Conservation (phyloP, 179 eudicot genomes). For the Gypsophila paniculata region DNA sequence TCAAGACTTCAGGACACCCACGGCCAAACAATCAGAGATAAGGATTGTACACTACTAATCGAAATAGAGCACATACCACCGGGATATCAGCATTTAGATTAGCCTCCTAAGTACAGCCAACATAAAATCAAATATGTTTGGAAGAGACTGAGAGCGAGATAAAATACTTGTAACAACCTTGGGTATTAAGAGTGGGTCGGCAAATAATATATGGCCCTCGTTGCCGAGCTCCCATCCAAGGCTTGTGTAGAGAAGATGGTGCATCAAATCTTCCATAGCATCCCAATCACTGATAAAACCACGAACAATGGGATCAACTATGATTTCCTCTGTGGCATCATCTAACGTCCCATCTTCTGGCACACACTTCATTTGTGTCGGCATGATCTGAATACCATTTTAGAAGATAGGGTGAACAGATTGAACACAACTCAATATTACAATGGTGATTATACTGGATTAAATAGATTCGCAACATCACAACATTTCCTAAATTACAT, state of each 20-base stretch:
- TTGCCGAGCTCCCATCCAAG: constrained; percentile 98
- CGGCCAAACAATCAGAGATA: not conserved
- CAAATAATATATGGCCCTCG: constrained; percentile 91
- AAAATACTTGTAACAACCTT: constrained; percentile 47
- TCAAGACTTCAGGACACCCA: not conserved
- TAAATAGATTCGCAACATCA: not conserved
- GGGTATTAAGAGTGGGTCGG: constrained; percentile 90
- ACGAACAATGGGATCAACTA: constrained; percentile 78
- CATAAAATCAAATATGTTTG: not conserved
- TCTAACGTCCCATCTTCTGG: constrained; percentile 54
- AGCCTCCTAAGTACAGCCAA: not conserved
- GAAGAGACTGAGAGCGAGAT: not conserved
- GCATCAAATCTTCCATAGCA: constrained; percentile 93
- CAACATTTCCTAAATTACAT: not conserved
- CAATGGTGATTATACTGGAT: not conserved
- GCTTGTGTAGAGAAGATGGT: constrained; percentile 65
- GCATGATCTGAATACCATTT: constrained; percentile 56
- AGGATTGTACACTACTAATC: not conserved
- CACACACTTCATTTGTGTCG: constrained; percentile 85
- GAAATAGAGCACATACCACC: not conserved
- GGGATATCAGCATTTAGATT: not conserved
- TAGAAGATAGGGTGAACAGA: constrained; percentile 8
- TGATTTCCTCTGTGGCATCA: constrained; percentile 43
- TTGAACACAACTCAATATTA: not conserved
- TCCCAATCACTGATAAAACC: constrained; percentile 90